These are phyloP conservation scores for Tulasnella calospora DNA, from an alignment of 768 basidiomycete genomes.

Conservation along the genomic window DNA sequence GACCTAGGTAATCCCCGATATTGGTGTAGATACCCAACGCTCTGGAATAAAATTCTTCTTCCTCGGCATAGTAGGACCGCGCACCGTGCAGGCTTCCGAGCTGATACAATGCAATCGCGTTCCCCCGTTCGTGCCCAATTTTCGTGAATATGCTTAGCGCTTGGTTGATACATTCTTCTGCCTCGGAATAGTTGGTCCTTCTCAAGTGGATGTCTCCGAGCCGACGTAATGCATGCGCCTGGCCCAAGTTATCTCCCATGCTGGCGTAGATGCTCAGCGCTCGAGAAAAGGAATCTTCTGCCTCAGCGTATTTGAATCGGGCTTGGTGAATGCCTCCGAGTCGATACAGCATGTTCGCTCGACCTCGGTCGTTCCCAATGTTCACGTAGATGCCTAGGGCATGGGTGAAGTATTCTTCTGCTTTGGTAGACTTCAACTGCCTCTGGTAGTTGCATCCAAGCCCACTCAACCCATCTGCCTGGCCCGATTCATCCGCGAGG, in stretches of 20 bases:
- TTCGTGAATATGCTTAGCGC: not conserved
- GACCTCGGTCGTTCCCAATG: not conserved
- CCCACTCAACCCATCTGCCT: not conserved
- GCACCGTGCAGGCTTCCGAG: not conserved
- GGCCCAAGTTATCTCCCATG: not conserved
- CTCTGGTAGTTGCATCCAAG: not conserved
- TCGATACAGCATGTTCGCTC: not conserved
- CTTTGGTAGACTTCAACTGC: not conserved
- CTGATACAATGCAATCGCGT: not conserved
- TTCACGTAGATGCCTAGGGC: not conserved
- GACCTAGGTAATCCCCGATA: not conserved
- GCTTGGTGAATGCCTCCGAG: not conserved
- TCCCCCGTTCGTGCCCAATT: not conserved
- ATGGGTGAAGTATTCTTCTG: not conserved
- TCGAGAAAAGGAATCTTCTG: not conserved
- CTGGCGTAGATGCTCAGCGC: not conserved
- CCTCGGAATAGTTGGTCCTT: not conserved
- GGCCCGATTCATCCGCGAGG: not conserved
- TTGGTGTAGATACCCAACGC: not conserved
- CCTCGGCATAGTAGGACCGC: not conserved
- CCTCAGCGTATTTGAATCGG: not conserved
- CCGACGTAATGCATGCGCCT: not conserved
- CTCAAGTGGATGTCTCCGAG: not conserved
- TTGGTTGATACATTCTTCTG: not conserved
- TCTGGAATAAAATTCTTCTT: not conserved